Evolutionary conservation across 2,329 filamentous ascomycete genomes (phyloP), one percentile per base, ranked within the genome.

Genomic region (Pseudopyrenochaeta lycopersici): DNA sequence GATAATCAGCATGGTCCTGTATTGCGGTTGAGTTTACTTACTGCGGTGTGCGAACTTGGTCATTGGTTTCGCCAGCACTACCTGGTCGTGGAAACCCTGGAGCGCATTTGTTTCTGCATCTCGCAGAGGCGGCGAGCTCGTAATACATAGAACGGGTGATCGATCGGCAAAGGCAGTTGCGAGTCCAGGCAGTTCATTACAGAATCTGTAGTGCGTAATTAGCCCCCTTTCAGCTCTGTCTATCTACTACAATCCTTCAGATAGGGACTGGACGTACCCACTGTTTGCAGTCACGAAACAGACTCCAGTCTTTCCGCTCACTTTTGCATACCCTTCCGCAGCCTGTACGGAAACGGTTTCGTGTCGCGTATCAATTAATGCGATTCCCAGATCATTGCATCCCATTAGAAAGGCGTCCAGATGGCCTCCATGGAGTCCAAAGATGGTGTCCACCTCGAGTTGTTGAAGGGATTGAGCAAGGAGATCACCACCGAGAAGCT

Each of bases 261-360:
- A 18, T 17, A 10, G 11, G 32, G 4, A 43, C 4, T n/a, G 10
- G 1, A 58, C 75, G 49, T 54, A 80, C 78, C 79, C 78, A 55
- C 78, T 81, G 45, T 81, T 81, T 0, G 79, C 78, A 10, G 80
- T 81, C 1, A 81, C 74, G 49, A 82, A 81, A 51, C 76, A 78
- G n/a, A 76, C 74, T 9, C 78, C 80, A 9, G 78, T 73, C 49
- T 78, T 78, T 1, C 74, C 73, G n/a, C 70, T 75, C 39, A 80
- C 65, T 56, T 79, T 80, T 1, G 77, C 69, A 61, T 81, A 81
- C 7, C 75, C 76, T 60, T 81, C 78, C 0, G 79, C 79, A 7
- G 79, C 80, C 60, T 81, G 78, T 2, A 82, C 77, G 11, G 80
- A 79, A 12, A 76, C 77, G 1, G 80, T 80, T 58, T 82, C 79